Evolutionary conservation across 1,284 basidiomycete genomes (phyloP), one percentile per base, ranked within the genome.

Genomic region (Ganoderma lucidum): DNA sequence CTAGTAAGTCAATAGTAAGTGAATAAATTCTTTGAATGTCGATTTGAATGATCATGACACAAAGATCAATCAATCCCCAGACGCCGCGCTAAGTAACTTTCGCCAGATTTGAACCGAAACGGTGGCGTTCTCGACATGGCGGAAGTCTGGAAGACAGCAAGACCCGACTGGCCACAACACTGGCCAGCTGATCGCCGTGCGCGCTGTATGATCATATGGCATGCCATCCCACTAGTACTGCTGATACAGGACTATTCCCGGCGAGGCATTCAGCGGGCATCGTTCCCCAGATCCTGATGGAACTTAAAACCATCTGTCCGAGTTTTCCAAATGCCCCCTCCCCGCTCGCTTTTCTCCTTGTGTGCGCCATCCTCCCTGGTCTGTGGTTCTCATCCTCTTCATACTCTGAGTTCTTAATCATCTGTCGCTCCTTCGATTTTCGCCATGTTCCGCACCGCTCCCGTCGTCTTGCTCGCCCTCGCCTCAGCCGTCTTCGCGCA

Each of bases 401-500:
- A 10, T 51, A 28, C 48, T 51, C 48, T 5, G 23, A 35, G 17
- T 35, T 19, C 56, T 6, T 59, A 39, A 39, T 59, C 9, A 6
- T 23, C 17, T 32, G 19, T 14, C 32, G 10, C 39, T 41, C 59
- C n/a, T 41, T 41, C 35, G 28, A 39, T 17, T 14, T 56, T 59
- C 66, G 66, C 68, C 48, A 76, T 77, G 75, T 68, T 73, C 65
- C 68, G 61, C 61, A 64, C 66, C 60, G 65, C 63, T 48, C 58
- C 73, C 55, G 63, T 74, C 41, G 58, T 72, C 23, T 62, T 70
- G n/a, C 70, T 76, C 65, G 53, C 71, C 48, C 67, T 75, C 48
- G 72, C 70, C 2, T 71, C 72, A 9, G 58, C 70, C 63, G 77
- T 77, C 55, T 75, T 72, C 19, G 77, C 76, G 42, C 78, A 83